Evolutionary conservation across 2,329 filamentous ascomycete genomes (phyloP).

Genomic region (Talaromyces amestolkiae): DNA sequence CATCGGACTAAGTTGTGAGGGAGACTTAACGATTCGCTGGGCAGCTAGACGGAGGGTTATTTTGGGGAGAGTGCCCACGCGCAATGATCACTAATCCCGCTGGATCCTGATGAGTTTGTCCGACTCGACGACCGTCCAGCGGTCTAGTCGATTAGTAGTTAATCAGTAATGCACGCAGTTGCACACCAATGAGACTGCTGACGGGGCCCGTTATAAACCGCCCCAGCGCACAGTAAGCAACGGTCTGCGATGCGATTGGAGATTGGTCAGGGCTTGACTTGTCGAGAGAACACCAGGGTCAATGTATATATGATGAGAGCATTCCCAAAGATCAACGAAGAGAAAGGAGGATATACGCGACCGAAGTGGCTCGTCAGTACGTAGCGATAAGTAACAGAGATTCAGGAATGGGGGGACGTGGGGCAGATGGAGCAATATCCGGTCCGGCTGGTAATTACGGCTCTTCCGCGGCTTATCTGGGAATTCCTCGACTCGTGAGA

Average conservation of each 20-base stretch:
- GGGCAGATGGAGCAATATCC: constrained; percentile 8
- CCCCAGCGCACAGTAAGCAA: background rate
- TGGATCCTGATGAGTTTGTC: background rate
- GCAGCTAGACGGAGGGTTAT: background rate
- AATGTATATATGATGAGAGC: background rate
- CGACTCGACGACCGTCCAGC: constrained; percentile 2
- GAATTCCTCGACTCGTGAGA: background rate
- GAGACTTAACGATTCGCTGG: background rate
- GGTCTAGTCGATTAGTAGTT: constrained; percentile 9
- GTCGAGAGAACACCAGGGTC: too few relatives aligned
- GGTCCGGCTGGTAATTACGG: background rate
- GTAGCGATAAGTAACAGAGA: background rate
- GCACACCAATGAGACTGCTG: constrained; percentile 4
- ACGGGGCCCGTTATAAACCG: background rate
- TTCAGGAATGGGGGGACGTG: background rate
- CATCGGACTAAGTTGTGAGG: constrained; percentile 6
- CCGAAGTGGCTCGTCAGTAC: background rate
- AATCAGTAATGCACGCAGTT: background rate
- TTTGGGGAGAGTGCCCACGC: constrained; percentile 1
- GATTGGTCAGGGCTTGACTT: background rate
- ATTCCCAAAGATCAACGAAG: background rate
- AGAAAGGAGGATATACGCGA: background rate
- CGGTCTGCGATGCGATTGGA: too few relatives aligned
- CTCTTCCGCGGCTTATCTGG: background rate
- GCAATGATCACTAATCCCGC: constrained; percentile 3